phyloP scores from a whole-genome alignment of 169 alveolate genomes.

The Plasmodium vivax region DNA sequence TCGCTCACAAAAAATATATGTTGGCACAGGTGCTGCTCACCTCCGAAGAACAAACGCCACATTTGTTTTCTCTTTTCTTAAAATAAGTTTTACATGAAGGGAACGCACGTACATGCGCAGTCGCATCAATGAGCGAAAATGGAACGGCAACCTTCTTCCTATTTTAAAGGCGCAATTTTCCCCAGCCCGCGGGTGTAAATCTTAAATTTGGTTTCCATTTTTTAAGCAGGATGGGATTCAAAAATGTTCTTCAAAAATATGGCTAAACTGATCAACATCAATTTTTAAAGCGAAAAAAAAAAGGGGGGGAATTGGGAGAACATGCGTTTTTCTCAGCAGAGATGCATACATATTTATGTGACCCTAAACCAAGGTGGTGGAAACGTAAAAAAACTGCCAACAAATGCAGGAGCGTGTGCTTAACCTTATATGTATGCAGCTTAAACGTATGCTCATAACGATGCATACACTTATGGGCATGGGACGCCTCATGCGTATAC shows the following conservation, averaged over 20 bases:
- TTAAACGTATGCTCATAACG: not conserved
- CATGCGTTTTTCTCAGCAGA: not conserved
- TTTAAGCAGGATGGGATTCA: not conserved
- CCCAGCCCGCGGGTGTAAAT: not conserved
- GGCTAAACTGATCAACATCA: not conserved
- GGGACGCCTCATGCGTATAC: not conserved
- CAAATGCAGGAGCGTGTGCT: not conserved
- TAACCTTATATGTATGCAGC: not conserved
- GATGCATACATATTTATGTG: not conserved
- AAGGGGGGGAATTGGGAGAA: not conserved
- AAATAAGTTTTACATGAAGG: not conserved
- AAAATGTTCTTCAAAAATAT: not conserved
- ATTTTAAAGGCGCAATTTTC: not conserved
- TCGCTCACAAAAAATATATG: not conserved
- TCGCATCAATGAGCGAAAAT: not conserved
- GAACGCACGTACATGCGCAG: not conserved
- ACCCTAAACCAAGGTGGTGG: not conserved
- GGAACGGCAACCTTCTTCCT: not conserved
- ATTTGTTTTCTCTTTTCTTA: not conserved
- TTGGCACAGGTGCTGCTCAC: not conserved
- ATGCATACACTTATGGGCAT: not conserved
- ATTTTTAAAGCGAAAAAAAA: not conserved
- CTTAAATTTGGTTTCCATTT: not conserved
- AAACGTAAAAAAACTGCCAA: not conserved
- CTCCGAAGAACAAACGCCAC: not conserved